A percentile compares a stretch with the other conserved stretches of the same genome.
Conservation (phyloP, 2,329 filamentous ascomycete genomes). For the Talaromyces sp. region DNA sequence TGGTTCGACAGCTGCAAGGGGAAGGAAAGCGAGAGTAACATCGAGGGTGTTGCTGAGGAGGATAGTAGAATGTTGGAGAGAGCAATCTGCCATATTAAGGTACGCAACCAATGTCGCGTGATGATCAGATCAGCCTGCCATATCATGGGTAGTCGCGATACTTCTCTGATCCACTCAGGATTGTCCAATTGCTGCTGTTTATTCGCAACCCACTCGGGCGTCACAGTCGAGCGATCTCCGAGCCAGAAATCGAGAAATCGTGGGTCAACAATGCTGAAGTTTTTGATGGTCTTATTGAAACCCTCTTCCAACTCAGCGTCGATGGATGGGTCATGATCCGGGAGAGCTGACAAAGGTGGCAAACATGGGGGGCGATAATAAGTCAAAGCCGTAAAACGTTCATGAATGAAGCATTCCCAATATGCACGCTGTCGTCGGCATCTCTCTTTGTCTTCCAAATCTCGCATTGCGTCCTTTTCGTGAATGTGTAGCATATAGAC, state of each 20-base stretch:
- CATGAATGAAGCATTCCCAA: slow-evolving; percentile 57
- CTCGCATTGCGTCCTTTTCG: slow-evolving; percentile 34
- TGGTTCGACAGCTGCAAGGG: slow-evolving; percentile 45
- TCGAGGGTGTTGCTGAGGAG: slow-evolving; percentile 26
- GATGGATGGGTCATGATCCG: slow-evolving; percentile 41
- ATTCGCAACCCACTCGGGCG: slow-evolving; percentile 44
- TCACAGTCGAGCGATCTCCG: slow-evolving; percentile 36
- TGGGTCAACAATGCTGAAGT: slow-evolving; percentile 44
- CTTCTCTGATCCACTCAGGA: slow-evolving; percentile 35
- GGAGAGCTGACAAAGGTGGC: slow-evolving; percentile 37
- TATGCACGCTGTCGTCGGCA: slow-evolving; percentile 50
- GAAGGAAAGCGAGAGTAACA: slow-evolving; percentile 42
- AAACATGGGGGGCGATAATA: slow-evolving; percentile 47
- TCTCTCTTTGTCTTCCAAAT: slow-evolving; percentile 36
- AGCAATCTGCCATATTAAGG: slow-evolving; percentile 50
- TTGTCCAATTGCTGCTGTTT: slow-evolving; percentile 47
- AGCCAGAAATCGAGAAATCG: slow-evolving; percentile 48
- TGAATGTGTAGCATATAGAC: slow-evolving; percentile 46
- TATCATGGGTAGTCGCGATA: slow-evolving; percentile 40
- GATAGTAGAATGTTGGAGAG: slow-evolving; percentile 48
- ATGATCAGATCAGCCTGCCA: slow-evolving; percentile 51
- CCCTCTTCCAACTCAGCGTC: slow-evolving; percentile 40
- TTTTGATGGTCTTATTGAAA: slow-evolving; percentile 46
- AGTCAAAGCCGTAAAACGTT: slow-evolving; percentile 54
- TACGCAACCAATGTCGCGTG: slow-evolving; percentile 50